Base-by-base conservation (phyloP, 202 grass and related monocot species). In the Panicum hallii region DNA sequence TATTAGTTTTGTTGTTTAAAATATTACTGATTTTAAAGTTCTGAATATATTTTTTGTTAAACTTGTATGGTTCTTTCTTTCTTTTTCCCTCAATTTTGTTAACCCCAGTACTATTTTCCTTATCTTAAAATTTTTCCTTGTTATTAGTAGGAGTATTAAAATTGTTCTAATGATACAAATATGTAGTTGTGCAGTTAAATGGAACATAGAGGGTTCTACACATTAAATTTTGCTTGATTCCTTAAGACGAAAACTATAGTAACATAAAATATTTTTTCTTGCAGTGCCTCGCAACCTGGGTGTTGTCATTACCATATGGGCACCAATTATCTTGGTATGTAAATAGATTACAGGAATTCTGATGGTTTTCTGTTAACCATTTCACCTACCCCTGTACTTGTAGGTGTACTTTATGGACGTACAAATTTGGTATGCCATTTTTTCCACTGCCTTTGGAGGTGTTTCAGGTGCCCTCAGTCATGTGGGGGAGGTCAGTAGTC, bases 351-450 rank as follows among this genome's bases (percentile, higher is more conserved):
- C 7, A 5, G 11, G n/a, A 66, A 9, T 8, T 79, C 43, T 78
- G 28, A 61, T 80, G 10, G 15, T 69, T 54, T 68, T 79, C 63
- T 26, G 26, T 75, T 54, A 30, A 36, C 83, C 63, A 87, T 90
- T 83, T 69, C 36, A 75, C 70, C 43, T 53, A 62, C 42, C 26
- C 32, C 13, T 90, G 12, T 43, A 67, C 45, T 74, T 89, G 67
- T 88, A 97, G 92, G 92, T 98, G 49, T 98, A 98, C 67, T 93
- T 98, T 79, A 95, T 98, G 95, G 95, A 95, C 77, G 88, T 84
- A 77, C 95, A 98, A 94, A 95, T 98, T 90, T 98, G 95, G 95
- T 98, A 98, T 84, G 93, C 93, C 82, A 93, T 98, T 92, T 98
- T 95, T 82, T 98, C 91, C 36, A 98, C 93, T 70, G 67, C 80